Evolutionary conservation across 169 alveolate genomes (phyloP).

Genomic region (Plasmodium falciparum): DNA sequence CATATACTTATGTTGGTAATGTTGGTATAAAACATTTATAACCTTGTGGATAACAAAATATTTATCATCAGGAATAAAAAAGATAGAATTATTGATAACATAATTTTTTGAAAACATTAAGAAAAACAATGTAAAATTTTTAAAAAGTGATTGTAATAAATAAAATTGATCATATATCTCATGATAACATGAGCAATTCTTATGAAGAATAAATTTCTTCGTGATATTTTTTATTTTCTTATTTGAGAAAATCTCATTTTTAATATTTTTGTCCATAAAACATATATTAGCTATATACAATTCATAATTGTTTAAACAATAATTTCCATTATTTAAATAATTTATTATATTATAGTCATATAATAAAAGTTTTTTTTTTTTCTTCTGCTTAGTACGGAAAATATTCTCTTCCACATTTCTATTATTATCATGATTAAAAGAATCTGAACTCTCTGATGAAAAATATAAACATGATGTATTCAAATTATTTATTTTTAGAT

Average conservation of each 20-base stretch:
- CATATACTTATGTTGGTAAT: slow-evolving; percentile 24
- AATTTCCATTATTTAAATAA: slow-evolving; percentile 42
- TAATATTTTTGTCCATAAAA: slow-evolving; percentile 20
- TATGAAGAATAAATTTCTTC: slow-evolving; percentile 1
- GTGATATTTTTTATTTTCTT: background rate
- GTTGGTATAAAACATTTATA: slow-evolving; percentile 26
- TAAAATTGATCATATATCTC: slow-evolving; percentile 23
- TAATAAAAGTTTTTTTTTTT: slow-evolving; percentile 50
- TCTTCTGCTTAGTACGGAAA: slow-evolving; percentile 36
- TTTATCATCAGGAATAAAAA: slow-evolving; percentile 34
- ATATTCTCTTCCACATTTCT: slow-evolving; percentile 11
- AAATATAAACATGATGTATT: no score
- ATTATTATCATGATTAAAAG: slow-evolving; percentile 12
- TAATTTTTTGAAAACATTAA: slow-evolving; percentile 54
- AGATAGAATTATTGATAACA: slow-evolving; percentile 25
- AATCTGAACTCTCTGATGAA: background rate
- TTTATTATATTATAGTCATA: slow-evolving; percentile 51
- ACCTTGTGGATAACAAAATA: slow-evolving; percentile 27
- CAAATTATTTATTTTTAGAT: no score
- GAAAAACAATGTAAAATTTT: slow-evolving; percentile 36
- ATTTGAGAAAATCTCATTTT: slow-evolving; percentile 1
- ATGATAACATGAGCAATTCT: background rate
- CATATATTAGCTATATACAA: slow-evolving; percentile 42
- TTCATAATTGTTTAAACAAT: slow-evolving; percentile 50
- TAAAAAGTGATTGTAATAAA: slow-evolving; percentile 56